A percentile compares a stretch with the other conserved stretches of the same genome.
phyloP scores from a whole-genome alignment of 805 yeast genomes.

The Zygoascus bituminiphila region DNA sequence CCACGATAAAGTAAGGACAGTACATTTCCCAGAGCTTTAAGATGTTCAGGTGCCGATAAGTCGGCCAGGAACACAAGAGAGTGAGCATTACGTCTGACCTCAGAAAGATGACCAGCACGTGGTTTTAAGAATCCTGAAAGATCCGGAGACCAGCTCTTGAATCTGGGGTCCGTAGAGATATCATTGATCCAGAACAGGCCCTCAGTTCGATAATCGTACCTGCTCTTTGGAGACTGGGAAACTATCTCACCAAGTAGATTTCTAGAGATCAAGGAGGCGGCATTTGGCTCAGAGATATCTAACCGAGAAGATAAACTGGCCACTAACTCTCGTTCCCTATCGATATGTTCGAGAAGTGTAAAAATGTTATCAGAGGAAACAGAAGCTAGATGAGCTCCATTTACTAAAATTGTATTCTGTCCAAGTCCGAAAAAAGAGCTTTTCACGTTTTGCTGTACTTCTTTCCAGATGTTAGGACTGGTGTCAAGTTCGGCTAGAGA shows the following conservation, averaged over 20 bases:
- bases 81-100: constrained; percentile 63
- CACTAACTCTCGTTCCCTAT: constrained; percentile 30
- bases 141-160: constrained; percentile 39
- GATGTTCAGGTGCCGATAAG: constrained; percentile 44
- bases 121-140: constrained; percentile 38
- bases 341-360: constrained; percentile 30
- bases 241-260: constrained; percentile 15
- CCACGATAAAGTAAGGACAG: constrained; percentile 34
- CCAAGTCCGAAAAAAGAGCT: constrained; percentile 21
- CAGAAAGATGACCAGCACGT: constrained; percentile 56
- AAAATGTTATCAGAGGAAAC: constrained; percentile 30
- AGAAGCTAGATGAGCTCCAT: constrained; percentile 54
- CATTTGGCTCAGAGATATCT: constrained; percentile 3
- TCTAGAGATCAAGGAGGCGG: constrained; percentile 26
- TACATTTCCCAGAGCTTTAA: constrained; percentile 37
- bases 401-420: constrained; percentile 42
- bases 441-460: constrained; percentile 19
- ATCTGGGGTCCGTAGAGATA: constrained; percentile 53
- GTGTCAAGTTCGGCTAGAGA: constrained; percentile 27
- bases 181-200: constrained; percentile 69
- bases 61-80: constrained; percentile 63
- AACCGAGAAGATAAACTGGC: constrained; percentile 9
- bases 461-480: constrained; percentile 15
- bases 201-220: constrained; percentile 30
- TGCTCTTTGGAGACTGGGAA: constrained; percentile 9